Conservation (phyloP, 2,329 filamentous ascomycete species). For the Diaporthe batatas region DNA sequence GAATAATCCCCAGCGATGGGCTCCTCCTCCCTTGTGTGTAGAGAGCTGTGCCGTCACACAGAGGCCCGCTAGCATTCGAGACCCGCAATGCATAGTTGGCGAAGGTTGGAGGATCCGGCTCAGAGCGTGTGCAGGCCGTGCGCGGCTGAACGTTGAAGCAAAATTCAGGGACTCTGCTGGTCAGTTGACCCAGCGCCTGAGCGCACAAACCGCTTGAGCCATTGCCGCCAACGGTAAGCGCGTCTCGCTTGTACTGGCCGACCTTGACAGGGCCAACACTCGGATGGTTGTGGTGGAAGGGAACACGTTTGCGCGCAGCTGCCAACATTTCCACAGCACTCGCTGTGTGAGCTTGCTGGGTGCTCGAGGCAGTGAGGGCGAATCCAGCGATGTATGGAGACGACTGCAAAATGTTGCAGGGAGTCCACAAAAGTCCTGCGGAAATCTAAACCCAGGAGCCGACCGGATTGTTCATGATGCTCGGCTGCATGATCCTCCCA, state of each 20-base stretch:
- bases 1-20: background rate
- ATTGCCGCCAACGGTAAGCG: constrained; percentile 1
- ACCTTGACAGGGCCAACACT: background rate
- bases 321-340: constrained; percentile 5
- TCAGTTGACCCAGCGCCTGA: constrained; percentile 24
- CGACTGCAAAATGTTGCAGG: constrained; percentile 6
- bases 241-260: background rate
- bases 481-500: constrained; percentile 34
- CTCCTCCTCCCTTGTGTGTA: background rate
- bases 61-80: constrained; percentile 4
- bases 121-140: constrained; percentile 15
- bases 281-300: background rate
- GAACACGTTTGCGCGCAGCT: background rate
- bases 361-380: background rate
- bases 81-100: constrained; percentile 23
- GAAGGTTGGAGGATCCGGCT: constrained; percentile 6
- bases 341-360: background rate
- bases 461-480: constrained; percentile 30
- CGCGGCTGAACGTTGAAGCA: constrained; percentile 21
- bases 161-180: constrained; percentile 12
- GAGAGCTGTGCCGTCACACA: constrained; percentile 4
- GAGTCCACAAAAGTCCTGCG: constrained; percentile 9
- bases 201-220: background rate
- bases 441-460: constrained; percentile 9
- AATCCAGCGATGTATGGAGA: constrained; percentile 6